phyloP scores from a whole-genome alignment of 352 stramenopile genomes.

The Globisporangium paddicum region DNA sequence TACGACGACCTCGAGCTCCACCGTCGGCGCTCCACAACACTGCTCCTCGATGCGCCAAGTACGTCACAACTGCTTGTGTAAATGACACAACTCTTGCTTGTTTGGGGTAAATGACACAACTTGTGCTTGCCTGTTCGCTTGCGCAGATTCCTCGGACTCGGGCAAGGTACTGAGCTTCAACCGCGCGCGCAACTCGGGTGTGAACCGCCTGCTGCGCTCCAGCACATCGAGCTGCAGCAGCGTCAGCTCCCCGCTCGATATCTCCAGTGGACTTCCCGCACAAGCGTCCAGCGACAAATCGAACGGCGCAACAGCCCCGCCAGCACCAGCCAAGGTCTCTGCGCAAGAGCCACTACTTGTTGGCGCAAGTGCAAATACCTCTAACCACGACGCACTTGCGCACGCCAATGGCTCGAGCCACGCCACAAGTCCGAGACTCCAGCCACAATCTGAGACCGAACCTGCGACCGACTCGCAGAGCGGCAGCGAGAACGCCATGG shows the following conservation, averaged over 20 bases:
- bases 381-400: too few species aligned
- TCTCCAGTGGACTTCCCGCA: background rate
- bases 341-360: background rate
- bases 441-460: background rate
- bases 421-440: background rate
- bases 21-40: conserved; percentile 46
- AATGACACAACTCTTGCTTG: background rate
- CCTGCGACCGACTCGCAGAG: background rate
- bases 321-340: background rate
- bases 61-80: conserved; percentile 14
- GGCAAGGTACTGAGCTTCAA: conserved; percentile 48
- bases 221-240: conserved; percentile 29
- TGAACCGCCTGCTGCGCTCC: conserved; percentile 53
- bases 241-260: conserved; percentile 9
- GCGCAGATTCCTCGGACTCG: conserved; percentile 37
- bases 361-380: background rate
- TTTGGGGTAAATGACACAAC: background rate
- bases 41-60: conserved; percentile 56
- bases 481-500: background rate
- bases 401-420: background rate
- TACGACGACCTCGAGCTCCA: conserved; percentile 56
- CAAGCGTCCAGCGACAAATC: background rate
- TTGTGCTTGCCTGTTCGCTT: background rate
- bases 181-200: conserved; percentile 50
- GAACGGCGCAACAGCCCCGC: background rate